Evolutionary conservation across 331 rosid genomes (phyloP), one percentile per base, ranked within the genome.

Genomic region (Quercus lobata): DNA sequence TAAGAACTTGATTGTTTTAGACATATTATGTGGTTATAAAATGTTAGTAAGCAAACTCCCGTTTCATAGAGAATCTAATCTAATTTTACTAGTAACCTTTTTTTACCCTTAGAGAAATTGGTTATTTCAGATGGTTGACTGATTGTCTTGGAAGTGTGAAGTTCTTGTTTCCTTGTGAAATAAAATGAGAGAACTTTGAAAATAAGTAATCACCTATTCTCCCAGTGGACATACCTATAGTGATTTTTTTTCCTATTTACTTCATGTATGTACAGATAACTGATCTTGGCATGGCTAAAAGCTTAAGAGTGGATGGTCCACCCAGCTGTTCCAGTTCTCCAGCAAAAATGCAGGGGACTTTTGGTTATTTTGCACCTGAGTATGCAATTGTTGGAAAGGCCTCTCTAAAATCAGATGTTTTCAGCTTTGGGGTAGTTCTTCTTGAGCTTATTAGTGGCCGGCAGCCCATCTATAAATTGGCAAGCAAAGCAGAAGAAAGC

Each of bases 291-390:
- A 87, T 93, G 99, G 98, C 99, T 37, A 93, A 92, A 79, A 79
- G 87, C 82, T 76, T 93, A 77, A 84, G 83, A 86, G 87, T 87
- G 60, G 94, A 90, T 81, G 98, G 88, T 78, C 83, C 87, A 57
- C 83, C 92, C 25, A 89, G 98, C 82, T 74, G 86, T 82, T 89
- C 98, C 22, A 88, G 79, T 85, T 93, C 99, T 76, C 97, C 99
- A 25, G 96, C 89, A 62, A 91, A 94, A 85, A 90, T 93, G 97
- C 96, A 96, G 71, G 98, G 99, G 69, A 96, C 99, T 79, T 96
- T 96, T 83, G 99, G 99, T 21, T 96, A 96, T 86, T 96, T 96
- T 86, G 99, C 99, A 60, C 99, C 99, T 7, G 99, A 96, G 91
- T 90, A 91, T 89, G 98, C 97, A 25, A 91, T 93, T 72, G 77